These are phyloP conservation scores for grape (Vitis vinifera) DNA, from an alignment of 164 flowering plant species.

Conservation along the genomic window DNA sequence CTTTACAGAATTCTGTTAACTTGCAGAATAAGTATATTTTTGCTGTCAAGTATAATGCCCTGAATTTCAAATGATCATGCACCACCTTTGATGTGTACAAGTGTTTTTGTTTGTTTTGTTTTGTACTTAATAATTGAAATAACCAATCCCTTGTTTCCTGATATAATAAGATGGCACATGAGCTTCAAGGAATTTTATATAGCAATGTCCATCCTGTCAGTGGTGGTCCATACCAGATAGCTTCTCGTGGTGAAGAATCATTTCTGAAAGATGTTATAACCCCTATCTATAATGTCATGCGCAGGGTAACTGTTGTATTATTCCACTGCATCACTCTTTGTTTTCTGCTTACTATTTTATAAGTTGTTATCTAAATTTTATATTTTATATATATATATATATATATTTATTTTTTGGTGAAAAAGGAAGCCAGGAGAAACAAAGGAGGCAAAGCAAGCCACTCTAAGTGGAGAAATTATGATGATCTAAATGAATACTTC, in stretches of 20 bases:
- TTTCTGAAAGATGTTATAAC: slow-evolving; percentile 75
- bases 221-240: slow-evolving; percentile 50
- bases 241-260: slow-evolving; percentile 61
- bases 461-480: slow-evolving; percentile 96
- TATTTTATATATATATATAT: background rate
- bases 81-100: no score
- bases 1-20: no score
- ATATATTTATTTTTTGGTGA: slow-evolving; percentile 20
- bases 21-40: background rate
- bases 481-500: slow-evolving; percentile 97
- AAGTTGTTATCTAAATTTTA: no score
- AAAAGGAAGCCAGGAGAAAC: slow-evolving; percentile 91
- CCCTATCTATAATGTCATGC: slow-evolving; percentile 81
- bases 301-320: slow-evolving; percentile 44
- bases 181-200: slow-evolving; percentile 56
- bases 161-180: slow-evolving; percentile 69
- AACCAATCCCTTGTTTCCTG: background rate
- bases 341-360: background rate
- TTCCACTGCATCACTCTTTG: background rate
- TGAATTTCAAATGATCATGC: no score
- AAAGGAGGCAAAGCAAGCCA: slow-evolving; percentile 87
- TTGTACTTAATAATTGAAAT: background rate
- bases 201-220: slow-evolving; percentile 52
- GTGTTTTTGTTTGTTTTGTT: background rate
- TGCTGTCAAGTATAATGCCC: no score